phyloP scores from a whole-genome alignment of 2,329 filamentous ascomycete genomes.

The Eurotiales sp. region DNA sequence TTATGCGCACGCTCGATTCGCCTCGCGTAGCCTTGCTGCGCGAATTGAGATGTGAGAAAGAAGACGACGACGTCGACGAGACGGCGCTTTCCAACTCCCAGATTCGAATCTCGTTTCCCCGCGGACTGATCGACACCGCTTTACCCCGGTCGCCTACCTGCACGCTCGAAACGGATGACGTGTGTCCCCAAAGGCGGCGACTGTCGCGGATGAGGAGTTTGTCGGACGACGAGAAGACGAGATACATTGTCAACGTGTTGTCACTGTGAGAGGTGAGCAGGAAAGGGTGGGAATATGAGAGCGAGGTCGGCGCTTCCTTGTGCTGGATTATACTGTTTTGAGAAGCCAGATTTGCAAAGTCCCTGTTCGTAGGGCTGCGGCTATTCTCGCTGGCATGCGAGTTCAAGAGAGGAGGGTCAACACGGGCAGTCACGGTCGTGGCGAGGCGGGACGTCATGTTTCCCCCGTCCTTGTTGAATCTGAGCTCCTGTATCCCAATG shows the following conservation, averaged over 20 bases:
- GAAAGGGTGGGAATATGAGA: conserved; percentile 79
- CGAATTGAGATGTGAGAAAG: conserved; percentile 29
- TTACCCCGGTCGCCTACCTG: conserved; percentile 81
- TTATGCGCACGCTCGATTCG: conserved; percentile 54
- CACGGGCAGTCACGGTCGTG: conserved; percentile 34
- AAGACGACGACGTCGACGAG: conserved; percentile 30
- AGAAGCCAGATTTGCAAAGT: not conserved
- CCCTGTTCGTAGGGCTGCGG: no score
- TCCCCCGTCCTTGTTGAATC: conserved; percentile 53
- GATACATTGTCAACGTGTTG: conserved; percentile 79
- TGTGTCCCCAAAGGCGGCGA: conserved; percentile 83
- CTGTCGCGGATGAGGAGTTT: conserved; percentile 66
- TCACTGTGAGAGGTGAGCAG: conserved; percentile 78
- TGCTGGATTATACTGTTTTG: conserved; percentile 30
- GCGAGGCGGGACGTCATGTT: conserved; percentile 36
- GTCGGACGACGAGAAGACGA: conserved; percentile 69
- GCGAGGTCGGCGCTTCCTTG: conserved; percentile 54
- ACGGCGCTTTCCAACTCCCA: conserved; percentile 83
- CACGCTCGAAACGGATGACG: conserved; percentile 79
- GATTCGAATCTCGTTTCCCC: conserved; percentile 75
- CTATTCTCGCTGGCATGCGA: conserved; percentile 21
- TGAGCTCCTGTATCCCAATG: conserved; percentile 85
- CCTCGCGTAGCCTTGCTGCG: conserved; percentile 41
- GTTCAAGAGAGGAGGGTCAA: conserved; percentile 13
- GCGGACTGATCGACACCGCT: conserved; percentile 79